A percentile compares a stretch with the other conserved stretches of the same genome.
phyloP scores from a whole-genome alignment of 1,284 basidiomycete species.

The Cutaneotrichosporon daszewskae region DNA sequence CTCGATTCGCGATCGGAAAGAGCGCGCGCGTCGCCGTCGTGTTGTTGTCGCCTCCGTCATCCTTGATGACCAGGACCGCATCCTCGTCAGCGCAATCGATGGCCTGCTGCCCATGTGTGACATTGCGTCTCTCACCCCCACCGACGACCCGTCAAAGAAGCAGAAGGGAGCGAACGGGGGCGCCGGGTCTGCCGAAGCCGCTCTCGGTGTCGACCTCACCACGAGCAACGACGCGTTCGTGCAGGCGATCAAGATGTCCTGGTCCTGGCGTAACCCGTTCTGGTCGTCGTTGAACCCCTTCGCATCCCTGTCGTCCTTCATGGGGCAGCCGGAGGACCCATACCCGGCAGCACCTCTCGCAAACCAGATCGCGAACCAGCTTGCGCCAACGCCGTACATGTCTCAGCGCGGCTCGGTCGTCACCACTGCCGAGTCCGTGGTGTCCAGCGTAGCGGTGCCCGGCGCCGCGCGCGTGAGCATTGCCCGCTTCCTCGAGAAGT shows the following conservation, averaged over 20 bases:
- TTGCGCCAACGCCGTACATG: not conserved
- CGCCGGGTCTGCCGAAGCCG: slow-evolving; percentile 21
- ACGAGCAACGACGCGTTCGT: slow-evolving; percentile 49
- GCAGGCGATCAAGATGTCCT: slow-evolving; percentile 46
- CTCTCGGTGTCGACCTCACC: slow-evolving; percentile 46
- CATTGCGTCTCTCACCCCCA: slow-evolving; percentile 37
- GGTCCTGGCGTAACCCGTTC: slow-evolving; percentile 46
- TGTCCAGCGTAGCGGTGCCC: not conserved
- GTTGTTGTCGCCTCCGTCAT: slow-evolving; percentile 49
- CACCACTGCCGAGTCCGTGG: slow-evolving; percentile 9
- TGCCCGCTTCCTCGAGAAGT: slow-evolving; percentile 44
- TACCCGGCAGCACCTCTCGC: too few relatives aligned
- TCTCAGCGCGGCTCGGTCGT: slow-evolving; percentile 5
- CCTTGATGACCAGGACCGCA: slow-evolving; percentile 45
- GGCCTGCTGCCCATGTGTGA: slow-evolving; percentile 49
- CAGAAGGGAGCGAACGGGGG: not conserved
- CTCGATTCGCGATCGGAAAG: slow-evolving; percentile 37
- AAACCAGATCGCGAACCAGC: not conserved
- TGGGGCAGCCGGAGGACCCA: too few relatives aligned
- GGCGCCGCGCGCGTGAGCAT: slow-evolving; percentile 27
- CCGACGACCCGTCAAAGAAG: slow-evolving; percentile 10
- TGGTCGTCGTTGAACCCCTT: slow-evolving; percentile 21
- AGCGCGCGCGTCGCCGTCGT: slow-evolving; percentile 43
- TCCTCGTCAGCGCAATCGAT: slow-evolving; percentile 48
- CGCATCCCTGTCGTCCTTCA: slow-evolving; percentile 4